Conservation (phyloP, 768 basidiomycete species). For the Mycena venus region DNA sequence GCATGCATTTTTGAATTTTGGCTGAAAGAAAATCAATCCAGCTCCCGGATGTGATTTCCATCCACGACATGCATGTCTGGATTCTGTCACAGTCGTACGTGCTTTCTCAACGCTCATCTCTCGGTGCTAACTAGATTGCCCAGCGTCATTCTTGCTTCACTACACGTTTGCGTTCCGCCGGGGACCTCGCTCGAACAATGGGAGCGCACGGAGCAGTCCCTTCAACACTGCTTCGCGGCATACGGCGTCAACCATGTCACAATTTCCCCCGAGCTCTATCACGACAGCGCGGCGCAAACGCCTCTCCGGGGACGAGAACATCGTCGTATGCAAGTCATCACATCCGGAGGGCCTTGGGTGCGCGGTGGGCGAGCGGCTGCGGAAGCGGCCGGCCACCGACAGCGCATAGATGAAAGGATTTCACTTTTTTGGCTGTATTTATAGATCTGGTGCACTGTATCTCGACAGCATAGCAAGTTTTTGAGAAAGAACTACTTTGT, state of each 20-base stretch:
- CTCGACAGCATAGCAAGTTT: neutral
- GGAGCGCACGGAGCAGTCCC: slow-evolving; percentile 61
- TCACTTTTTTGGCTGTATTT: slow-evolving; percentile 13
- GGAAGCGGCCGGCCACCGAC: slow-evolving; percentile 8
- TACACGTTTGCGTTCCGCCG: slow-evolving; percentile 65
- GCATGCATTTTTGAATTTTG: neutral
- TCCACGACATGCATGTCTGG: slow-evolving; percentile 70
- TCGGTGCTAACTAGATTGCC: too few species aligned
- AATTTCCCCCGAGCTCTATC: slow-evolving; percentile 63
- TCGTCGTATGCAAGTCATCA: slow-evolving; percentile 49
- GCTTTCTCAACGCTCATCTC: neutral
- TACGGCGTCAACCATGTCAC: slow-evolving; percentile 70
- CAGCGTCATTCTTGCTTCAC: slow-evolving; percentile 65
- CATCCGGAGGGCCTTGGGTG: slow-evolving; percentile 58
- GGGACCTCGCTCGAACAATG: slow-evolving; percentile 64
- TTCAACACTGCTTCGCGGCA: slow-evolving; percentile 65
- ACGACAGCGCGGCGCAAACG: slow-evolving; percentile 47
- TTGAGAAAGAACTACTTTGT: slow-evolving; percentile 52
- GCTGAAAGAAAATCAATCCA: slow-evolving; percentile 35
- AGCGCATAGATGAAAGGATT: slow-evolving; percentile 2
- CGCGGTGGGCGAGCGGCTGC: slow-evolving; percentile 47
- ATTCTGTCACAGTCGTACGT: slow-evolving; percentile 67
- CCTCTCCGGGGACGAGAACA: slow-evolving; percentile 45
- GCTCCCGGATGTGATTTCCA: slow-evolving; percentile 60
- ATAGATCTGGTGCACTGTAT: slow-evolving; percentile 16